These are phyloP conservation scores for Jaltomata sinuosa DNA, from an alignment of 257 asterid genomes.

Conservation along the genomic window DNA sequence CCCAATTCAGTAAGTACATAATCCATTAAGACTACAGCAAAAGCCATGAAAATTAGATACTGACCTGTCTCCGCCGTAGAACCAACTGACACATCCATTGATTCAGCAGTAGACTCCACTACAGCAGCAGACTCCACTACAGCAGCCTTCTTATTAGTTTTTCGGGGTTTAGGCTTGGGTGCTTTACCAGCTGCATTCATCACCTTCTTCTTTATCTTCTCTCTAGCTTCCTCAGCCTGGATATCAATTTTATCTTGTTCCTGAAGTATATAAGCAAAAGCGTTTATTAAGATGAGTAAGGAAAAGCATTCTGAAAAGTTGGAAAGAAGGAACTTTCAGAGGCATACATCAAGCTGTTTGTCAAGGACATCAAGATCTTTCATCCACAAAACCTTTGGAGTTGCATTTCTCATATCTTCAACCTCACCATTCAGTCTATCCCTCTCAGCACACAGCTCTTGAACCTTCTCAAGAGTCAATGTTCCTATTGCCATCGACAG, in stretches of 20 bases:
- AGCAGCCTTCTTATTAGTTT: slow-evolving; percentile 33
- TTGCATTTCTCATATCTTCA: slow-evolving; percentile 53
- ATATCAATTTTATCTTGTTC: slow-evolving; percentile 38
- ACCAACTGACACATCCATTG: slow-evolving; percentile 44
- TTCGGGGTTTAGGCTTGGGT: slow-evolving; percentile 20
- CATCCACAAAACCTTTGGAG: slow-evolving; percentile 62
- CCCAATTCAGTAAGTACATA: neutral
- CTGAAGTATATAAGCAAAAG: slow-evolving; percentile 21
- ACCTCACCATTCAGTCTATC: slow-evolving; percentile 52
- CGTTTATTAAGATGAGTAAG: neutral
- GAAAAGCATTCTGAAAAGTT: neutral
- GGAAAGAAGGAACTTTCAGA: neutral
- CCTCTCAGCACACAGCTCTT: slow-evolving; percentile 62
- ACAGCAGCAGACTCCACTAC: slow-evolving; percentile 36
- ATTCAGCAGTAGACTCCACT: slow-evolving; percentile 36
- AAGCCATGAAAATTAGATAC: slow-evolving; percentile 1
- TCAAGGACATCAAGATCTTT: slow-evolving; percentile 79
- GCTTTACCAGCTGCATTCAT: slow-evolving; percentile 14
- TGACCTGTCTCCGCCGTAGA: slow-evolving; percentile 40
- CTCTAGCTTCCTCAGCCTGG: slow-evolving; percentile 24
- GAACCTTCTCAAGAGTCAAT: slow-evolving; percentile 71
- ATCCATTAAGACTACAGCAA: neutral
- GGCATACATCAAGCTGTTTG: slow-evolving; percentile 47
- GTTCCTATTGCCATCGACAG: slow-evolving; percentile 74
- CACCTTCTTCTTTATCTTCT: slow-evolving; percentile 26